Evolutionary conservation across 225 moss, liverwort and hornwort genomes (phyloP).

Genomic region (Pleurozium schreberi): DNA sequence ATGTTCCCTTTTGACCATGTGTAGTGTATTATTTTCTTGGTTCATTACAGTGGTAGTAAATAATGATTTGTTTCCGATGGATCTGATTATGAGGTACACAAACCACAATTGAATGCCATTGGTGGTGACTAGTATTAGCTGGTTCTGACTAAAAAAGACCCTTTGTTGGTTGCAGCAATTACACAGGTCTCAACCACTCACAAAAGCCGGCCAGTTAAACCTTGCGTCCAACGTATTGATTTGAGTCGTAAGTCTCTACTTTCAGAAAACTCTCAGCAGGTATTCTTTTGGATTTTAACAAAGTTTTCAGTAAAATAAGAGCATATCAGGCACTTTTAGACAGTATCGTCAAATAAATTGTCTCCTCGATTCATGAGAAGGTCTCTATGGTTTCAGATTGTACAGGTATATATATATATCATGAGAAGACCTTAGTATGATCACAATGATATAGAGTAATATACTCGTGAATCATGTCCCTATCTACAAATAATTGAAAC

Average conservation of each 20-base stretch:
- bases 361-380: neutral
- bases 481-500: neutral
- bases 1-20: neutral
- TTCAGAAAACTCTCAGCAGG: neutral
- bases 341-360: neutral
- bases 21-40: neutral
- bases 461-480: neutral
- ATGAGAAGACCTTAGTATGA: neutral
- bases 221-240: constrained; percentile 49
- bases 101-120: neutral
- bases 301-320: neutral
- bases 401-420: neutral
- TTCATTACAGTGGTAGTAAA: neutral
- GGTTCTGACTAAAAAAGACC: neutral
- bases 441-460: neutral
- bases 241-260: constrained; percentile 47
- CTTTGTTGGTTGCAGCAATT: constrained; percentile 36
- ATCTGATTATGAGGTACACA: neutral
- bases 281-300: neutral
- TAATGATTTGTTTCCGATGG: neutral
- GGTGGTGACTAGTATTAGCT: neutral
- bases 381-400: neutral
- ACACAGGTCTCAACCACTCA: constrained; percentile 53
- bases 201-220: constrained; percentile 32
- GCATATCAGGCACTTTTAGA: neutral